Base-by-base conservation (phyloP, 1,284 basidiomycete species). In the Crepidotus sp. region DNA sequence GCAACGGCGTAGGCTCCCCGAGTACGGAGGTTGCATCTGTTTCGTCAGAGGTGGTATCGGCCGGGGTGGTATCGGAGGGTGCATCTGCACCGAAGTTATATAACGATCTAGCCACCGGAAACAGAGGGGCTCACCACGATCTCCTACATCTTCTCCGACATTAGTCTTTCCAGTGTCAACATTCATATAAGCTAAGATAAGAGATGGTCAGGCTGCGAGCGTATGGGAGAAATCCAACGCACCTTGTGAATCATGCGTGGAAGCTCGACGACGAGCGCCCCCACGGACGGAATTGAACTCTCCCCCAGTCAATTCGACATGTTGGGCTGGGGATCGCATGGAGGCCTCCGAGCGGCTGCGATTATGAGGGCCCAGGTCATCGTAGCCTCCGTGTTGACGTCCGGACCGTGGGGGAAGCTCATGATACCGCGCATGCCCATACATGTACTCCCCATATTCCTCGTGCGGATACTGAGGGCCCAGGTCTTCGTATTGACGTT, bases 221-320 rank as follows among this genome's bases (percentile, higher is more conserved):
- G 18, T n/a, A 7, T 1, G 18, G 31, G 22, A 32, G 13, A 10
- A 31, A 26, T 18, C 15, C 13, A 1, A 1, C 14, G 5, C 10
- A 45, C 47, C 42, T 41, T 29, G 21, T 29, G 37, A 27, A 32
- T 37, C 38, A n/a, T 32, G 14, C 32, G 11, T 29, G 9, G 14
- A 37, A n/a, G n/a, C n/a, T n/a, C n/a, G n/a, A n/a, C n/a, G n/a
- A 1, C 8, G 17, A 21, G 14, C 9, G 10, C 31, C 18, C 24
- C 34, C 15, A 15, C 9, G 34, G 13, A 6, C 6, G 3, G 24
- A 9, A 10, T 19, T 26, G 36, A 42, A 45, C 9, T 49, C 43
- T 9, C 43, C 48, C 8, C 40, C 48, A 13, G 26, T 3, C 9
- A 49, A 31, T 19, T 49, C 48, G 8, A 45, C 36, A 30, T 38